Conservation (phyloP, 2,329 filamentous ascomycete genomes). For the Sordariomycetes sp. region DNA sequence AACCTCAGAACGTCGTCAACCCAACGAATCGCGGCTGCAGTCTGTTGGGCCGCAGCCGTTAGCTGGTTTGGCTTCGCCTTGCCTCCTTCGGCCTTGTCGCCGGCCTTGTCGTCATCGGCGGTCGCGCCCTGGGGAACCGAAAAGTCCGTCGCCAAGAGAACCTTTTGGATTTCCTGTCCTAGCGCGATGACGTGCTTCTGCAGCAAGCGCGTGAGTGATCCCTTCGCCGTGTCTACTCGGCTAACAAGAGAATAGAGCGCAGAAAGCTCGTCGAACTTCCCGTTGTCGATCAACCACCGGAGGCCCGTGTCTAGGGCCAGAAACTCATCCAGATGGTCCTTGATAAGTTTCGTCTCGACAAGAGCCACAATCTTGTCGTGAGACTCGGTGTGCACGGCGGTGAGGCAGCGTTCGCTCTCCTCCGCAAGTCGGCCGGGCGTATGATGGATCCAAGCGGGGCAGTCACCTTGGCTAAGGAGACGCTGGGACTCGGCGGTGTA, state of each 20-base stretch:
- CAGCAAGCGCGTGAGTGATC: conserved; percentile 57
- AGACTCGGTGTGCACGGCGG: conserved; percentile 66
- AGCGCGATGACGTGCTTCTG: conserved; percentile 68
- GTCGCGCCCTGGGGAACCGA: conserved; percentile 20
- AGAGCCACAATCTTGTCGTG: conserved; percentile 63
- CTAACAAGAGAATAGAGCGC: conserved; percentile 72
- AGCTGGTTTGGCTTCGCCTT: conserved; percentile 36
- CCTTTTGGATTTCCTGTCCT: conserved; percentile 72
- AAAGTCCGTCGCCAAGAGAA: conserved; percentile 45
- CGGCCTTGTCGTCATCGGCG: conserved; percentile 28
- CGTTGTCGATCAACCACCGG: conserved; percentile 83
- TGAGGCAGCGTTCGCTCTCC: conserved; percentile 72
- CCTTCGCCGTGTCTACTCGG: conserved; percentile 66
- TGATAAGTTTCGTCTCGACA: conserved; percentile 72
- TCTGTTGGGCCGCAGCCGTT: conserved; percentile 60
- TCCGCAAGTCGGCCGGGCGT: conserved; percentile 66
- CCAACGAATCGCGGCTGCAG: conserved; percentile 83
- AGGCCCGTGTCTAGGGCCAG: conserved; percentile 81
- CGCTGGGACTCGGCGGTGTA: conserved; percentile 67
- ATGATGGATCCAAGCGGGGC: conserved; percentile 70
- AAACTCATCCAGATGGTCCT: conserved; percentile 67
- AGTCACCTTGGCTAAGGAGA: conserved; percentile 68
- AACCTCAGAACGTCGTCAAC: conserved; percentile 80
- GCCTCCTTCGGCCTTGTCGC: conserved; percentile 19
- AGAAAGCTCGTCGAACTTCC: conserved; percentile 66